phyloP scores from a whole-genome alignment of 2,329 filamentous ascomycete species.

The Verticillium nonalfalfae region DNA sequence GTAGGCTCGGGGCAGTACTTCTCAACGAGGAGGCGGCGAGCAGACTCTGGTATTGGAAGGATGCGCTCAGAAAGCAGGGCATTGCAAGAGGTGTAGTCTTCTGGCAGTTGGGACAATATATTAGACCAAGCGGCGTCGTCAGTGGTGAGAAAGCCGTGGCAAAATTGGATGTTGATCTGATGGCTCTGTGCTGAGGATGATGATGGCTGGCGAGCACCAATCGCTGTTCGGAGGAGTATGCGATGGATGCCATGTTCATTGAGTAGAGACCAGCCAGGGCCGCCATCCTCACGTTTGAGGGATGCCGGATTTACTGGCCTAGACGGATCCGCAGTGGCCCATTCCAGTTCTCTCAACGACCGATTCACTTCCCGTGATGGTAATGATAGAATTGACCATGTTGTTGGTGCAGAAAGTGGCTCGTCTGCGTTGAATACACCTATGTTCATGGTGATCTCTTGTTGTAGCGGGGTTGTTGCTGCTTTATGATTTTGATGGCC shows the following conservation, averaged over 20 bases:
- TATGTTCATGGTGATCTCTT: no score
- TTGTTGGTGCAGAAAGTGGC: no score
- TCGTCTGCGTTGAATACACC: no score
- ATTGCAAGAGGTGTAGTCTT: slow-evolving; percentile 14
- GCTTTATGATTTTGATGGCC: no score
- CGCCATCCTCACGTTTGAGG: slow-evolving; percentile 13
- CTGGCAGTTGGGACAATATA: slow-evolving; percentile 14
- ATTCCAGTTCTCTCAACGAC: background rate
- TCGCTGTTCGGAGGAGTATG: background rate
- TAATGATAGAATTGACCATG: no score
- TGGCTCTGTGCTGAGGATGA: background rate
- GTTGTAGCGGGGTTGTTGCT: no score
- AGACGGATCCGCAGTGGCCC: slow-evolving; percentile 8
- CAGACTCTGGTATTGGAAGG: slow-evolving; percentile 9
- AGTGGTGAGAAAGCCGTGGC: background rate
- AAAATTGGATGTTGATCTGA: background rate
- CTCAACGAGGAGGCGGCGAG: slow-evolving; percentile 12
- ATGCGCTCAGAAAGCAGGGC: slow-evolving; percentile 22
- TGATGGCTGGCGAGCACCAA: background rate
- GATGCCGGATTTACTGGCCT: background rate
- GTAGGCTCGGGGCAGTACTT: slow-evolving; percentile 9
- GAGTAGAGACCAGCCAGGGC: slow-evolving; percentile 6
- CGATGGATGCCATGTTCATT: slow-evolving; percentile 12
- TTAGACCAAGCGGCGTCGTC: slow-evolving; percentile 7
- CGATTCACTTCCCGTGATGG: no score